phyloP scores from a whole-genome alignment of 2,329 filamentous ascomycete genomes.

The Pestalotiopsis sp. region DNA sequence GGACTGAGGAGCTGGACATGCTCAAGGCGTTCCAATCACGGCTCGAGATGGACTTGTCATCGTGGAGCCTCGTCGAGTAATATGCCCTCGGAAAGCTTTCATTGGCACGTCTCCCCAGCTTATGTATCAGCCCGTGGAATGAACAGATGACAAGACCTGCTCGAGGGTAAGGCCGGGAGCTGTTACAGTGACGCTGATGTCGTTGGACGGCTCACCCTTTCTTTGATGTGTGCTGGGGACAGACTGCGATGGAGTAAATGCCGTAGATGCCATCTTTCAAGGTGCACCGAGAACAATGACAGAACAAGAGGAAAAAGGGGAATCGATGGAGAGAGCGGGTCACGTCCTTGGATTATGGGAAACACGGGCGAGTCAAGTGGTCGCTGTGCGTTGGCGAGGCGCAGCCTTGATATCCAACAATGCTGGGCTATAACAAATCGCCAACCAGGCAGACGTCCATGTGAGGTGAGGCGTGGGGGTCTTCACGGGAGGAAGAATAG shows the following conservation, averaged over 20 bases:
- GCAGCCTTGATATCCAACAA: not conserved
- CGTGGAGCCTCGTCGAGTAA: not conserved
- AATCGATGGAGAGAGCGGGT: not conserved
- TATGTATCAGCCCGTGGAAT: not conserved
- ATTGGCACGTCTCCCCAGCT: not conserved
- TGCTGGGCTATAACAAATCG: not conserved
- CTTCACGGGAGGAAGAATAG: no score
- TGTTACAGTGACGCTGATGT: no score
- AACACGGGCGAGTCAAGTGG: not conserved
- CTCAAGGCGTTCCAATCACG: not conserved
- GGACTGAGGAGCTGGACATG: not conserved
- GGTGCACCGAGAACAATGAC: no score
- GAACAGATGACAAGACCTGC: not conserved
- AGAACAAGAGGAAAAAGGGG: not conserved
- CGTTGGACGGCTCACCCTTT: no score
- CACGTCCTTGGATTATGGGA: not conserved
- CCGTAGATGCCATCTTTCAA: no score
- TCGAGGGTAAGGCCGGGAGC: not conserved
- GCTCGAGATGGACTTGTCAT: not conserved
- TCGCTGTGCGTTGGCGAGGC: not conserved
- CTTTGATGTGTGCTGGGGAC: no score
- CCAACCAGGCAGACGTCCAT: not conserved
- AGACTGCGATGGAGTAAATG: no score
- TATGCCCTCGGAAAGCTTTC: not conserved
- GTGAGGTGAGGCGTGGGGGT: not conserved